Base-by-base conservation (phyloP, 1,284 basidiomycete species). In the Ustilago shanxiensis region DNA sequence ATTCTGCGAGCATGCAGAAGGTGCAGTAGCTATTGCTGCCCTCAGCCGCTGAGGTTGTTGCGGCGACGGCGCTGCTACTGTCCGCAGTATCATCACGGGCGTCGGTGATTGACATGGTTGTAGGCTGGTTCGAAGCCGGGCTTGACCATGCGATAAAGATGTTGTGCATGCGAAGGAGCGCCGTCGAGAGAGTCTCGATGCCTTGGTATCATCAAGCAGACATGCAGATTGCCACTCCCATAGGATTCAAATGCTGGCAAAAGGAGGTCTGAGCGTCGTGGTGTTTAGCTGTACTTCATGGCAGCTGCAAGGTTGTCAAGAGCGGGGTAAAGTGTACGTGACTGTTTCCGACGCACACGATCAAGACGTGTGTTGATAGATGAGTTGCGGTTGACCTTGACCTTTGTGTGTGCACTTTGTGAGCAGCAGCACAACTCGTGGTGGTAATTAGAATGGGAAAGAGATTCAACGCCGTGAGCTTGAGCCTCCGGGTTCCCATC, bases 1-100 rank as follows among this genome's bases (percentile, higher is more conserved):
- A 85, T 44, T 83, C 80, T 31, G 84, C 84, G 9, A 84, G 53
- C 44, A 85, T 72, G 66, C 77, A 79, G 59, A 84, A 85, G 31
- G 60, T 62, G 60, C 83, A 83, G 64, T 77, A 77, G 54, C 60
- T 54, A 28, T 56, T 66, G 56, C 39, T 33, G 24, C 14, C 14
- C 24, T 26, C 20, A 5, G 9, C 13, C 13, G 24, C 13, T 18
- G 56, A 22, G 52, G 22, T 31, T 56, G 56, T 10, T 20, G 18
- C 16, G 24, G 60, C 44, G 24, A 56, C 39, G 28, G 67, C n/a
- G n/a, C n/a, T n/a, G n/a, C n/a, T n/a, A n/a, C n/a, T 24, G 2
- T 58, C 33, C 0, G 24, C 41, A 3, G 62, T 44, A 9, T 65
- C 61, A 18, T 47, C 58, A 31, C 59, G 24, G 13, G 29, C 22